Evolutionary conservation across 1,284 basidiomycete species (phyloP), one percentile per base, ranked within the genome.

Genomic region (Ustanciosporium gigantosporum): DNA sequence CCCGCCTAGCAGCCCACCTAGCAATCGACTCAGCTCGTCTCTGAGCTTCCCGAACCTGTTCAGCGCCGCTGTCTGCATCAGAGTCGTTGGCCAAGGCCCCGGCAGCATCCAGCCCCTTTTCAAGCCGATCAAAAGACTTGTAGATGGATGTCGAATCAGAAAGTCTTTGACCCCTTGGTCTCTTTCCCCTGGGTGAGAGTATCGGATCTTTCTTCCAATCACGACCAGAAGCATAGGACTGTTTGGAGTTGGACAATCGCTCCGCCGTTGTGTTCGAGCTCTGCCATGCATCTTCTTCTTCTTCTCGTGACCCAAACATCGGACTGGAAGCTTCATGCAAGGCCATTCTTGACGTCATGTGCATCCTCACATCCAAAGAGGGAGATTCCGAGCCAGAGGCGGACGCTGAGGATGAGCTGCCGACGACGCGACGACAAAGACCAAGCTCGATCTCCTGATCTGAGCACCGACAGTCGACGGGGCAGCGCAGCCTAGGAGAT

Each of bases 371-470:
- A n/a, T 9, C 27, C 27, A 29, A 29, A 4, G 50, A 55, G 1
- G 49, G 45, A 0, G 50, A 45, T 3, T 64, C 59, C 2, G 59
- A 57, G 6, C 25, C 41, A 13, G 60, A 65, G 8, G 55, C 48
- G 5, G 60, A 53, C 17, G 49, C n/a, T n/a, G n/a, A n/a, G n/a
- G n/a, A n/a, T n/a, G n/a, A n/a, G n/a, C n/a, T 49, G 11, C 23
- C 46, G 4, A 43, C 48, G 2, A 49, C 56, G 29, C 61, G 46
- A 20, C 61, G 47, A 40, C 56, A 65, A 22, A 55, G 20, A 5
- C 43, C 61, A 8, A 55, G 41, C 25, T 59, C 47, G 22, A 65
- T 50, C 6, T 65, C 61, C 41, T 59, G 61, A 35, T 65, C 61
- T 2, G 61, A 65, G 38, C 61, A 65, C 32, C 61, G 51, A 31